Base-by-base conservation (phyloP, 2,329 filamentous ascomycete genomes). In the Colletotrichum cuscutae region DNA sequence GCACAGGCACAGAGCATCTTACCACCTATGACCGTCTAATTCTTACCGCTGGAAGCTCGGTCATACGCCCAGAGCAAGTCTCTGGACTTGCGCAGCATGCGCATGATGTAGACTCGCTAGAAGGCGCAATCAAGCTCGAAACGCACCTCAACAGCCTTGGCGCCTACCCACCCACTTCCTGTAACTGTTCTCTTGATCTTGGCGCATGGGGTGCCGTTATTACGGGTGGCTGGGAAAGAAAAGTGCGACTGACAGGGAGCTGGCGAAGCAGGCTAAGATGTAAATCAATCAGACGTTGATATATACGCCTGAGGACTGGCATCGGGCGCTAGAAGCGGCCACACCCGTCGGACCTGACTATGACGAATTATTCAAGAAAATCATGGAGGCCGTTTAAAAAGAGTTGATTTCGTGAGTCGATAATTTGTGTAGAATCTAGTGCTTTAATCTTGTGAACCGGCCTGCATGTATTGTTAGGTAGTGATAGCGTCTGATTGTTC, bases 131-230 rank as follows among this genome's bases (percentile, higher is more conserved):
- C 1, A 78, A 76, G 13, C 77, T 81, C 0, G 78, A 81, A 5
- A 26, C 64, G 1, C 83, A 84, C 37, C 75, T 84, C 1, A 13
- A 78, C 6, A 62, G 30, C 2, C 78, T 83, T 1, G 42, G 74
- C 0, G 76, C 65, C 0, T 70, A 77, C 8, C 77, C 80, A 0
- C 15, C 71, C 2, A 80, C 74, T 58, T 66, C 57, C 0, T 84
- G 84, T 30, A 72, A 70, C 0, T 79, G 76, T 32, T 83, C 81
- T 53, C 78, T 85, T 2, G 82, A 83, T n/a, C 76, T 85, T 1
- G 83, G 83, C 0, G 57, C 74, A 0, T 78, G 75, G 72, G 82
- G 77, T 0, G 77, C 81, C 0, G 69, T 83, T 4, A 19, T 82
- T 30, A 68, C 75, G 5, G 30, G 49, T 3, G 82, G 82, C 0